Conservation (phyloP, 352 stramenopile species). For the Globisporangium abappressorium region DNA sequence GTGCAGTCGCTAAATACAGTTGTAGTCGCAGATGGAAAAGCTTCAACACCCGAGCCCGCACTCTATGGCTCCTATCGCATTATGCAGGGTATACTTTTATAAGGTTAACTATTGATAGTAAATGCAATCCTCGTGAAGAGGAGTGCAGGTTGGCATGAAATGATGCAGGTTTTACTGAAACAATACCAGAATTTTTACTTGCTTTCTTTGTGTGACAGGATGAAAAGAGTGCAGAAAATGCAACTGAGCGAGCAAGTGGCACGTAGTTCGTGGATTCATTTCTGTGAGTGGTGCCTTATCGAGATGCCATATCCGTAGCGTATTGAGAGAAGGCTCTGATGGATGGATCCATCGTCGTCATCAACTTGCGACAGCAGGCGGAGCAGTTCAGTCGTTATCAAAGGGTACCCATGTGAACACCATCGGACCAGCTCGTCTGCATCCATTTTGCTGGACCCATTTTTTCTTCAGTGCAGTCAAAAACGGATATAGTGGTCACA, state of each 20-base stretch:
- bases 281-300: not conserved
- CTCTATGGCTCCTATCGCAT: not conserved
- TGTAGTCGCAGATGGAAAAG: not conserved
- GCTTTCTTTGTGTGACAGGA: constrained; percentile 7
- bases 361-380: not conserved
- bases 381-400: not conserved
- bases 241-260: not conserved
- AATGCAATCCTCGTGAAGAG: not conserved
- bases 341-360: not conserved
- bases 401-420: not conserved
- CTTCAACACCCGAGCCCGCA: constrained; percentile 4
- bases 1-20: not conserved
- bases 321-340: too few species aligned
- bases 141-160: not conserved
- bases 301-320: not conserved
- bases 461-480: not conserved
- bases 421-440: not conserved
- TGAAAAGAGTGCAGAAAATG: constrained; percentile 4
- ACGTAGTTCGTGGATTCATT: not conserved
- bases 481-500: not conserved
- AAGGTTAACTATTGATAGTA: too few species aligned
- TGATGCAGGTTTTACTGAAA: not conserved
- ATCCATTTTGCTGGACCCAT: not conserved
- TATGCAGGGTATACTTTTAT: not conserved
- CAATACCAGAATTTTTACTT: not conserved